These are phyloP conservation scores for Spiromastix sp. DNA, from an alignment of 2,329 filamentous ascomycete species.

Conservation along the genomic window DNA sequence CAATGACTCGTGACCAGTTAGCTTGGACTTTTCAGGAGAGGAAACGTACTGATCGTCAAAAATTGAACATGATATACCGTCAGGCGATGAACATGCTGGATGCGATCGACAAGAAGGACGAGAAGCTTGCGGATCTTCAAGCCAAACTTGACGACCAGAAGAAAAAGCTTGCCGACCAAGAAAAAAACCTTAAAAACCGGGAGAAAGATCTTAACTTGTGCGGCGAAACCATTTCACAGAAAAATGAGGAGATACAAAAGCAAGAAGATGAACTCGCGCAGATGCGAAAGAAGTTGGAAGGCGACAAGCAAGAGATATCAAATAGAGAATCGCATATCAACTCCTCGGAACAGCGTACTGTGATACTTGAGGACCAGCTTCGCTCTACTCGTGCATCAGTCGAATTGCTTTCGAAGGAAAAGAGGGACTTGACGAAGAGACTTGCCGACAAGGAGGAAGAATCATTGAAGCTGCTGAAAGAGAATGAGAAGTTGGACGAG, in stretches of 20 bases:
- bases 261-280: neutral
- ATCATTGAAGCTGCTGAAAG: conserved; percentile 3
- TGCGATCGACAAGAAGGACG: too few species aligned
- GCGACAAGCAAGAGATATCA: neutral
- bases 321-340: conserved; percentile 1
- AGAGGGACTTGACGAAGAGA: conserved; percentile 1
- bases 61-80: too few species aligned
- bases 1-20: too few species aligned
- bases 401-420: conserved; percentile 1
- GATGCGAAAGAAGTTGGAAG: neutral
- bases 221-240: too few species aligned
- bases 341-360: conserved; percentile 1
- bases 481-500: conserved; percentile 3
- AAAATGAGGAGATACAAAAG: neutral
- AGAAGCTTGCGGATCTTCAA: too few species aligned
- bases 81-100: too few species aligned
- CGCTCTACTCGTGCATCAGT: neutral
- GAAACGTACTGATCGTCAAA: too few species aligned
- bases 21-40: too few species aligned
- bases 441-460: conserved; percentile 1
- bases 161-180: too few species aligned
- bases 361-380: neutral
- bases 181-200: too few species aligned
- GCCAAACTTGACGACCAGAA: too few species aligned
- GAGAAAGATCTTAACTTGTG: too few species aligned